These are phyloP conservation scores for Casuarina glauca DNA, from an alignment of 306 rosid species.

Conservation along the genomic window DNA sequence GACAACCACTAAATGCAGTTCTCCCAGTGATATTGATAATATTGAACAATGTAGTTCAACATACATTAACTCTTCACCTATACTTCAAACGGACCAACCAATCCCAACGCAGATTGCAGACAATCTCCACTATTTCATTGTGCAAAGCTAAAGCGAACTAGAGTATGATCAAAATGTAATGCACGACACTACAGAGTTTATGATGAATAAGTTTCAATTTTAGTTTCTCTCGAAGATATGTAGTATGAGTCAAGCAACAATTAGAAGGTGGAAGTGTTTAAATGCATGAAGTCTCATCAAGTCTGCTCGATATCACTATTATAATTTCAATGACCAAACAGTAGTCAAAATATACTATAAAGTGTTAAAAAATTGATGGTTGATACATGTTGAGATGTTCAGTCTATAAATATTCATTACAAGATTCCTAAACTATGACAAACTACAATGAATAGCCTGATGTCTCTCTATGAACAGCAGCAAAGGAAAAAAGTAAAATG, in stretches of 20 bases:
- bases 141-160: background rate
- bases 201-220: background rate
- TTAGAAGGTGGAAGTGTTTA: background rate
- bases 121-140: background rate
- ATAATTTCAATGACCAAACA: background rate
- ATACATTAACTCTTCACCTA: background rate
- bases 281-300: background rate
- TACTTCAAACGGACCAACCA: background rate
- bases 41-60: background rate
- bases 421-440: background rate
- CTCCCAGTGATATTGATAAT: background rate
- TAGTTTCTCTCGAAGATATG: background rate
- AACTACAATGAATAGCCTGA: background rate
- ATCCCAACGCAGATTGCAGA: background rate
- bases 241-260: background rate
- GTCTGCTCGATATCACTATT: background rate
- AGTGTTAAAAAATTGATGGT: background rate
- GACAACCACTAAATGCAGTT: background rate
- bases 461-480: background rate
- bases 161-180: background rate
- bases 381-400: background rate
- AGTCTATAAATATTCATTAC: background rate
- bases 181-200: background rate
- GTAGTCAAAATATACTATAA: background rate
- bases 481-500: background rate